A percentile compares a stretch with the other conserved stretches of the same genome.
Conservation (phyloP, 768 basidiomycete genomes). For the Polyporus arcularius region DNA sequence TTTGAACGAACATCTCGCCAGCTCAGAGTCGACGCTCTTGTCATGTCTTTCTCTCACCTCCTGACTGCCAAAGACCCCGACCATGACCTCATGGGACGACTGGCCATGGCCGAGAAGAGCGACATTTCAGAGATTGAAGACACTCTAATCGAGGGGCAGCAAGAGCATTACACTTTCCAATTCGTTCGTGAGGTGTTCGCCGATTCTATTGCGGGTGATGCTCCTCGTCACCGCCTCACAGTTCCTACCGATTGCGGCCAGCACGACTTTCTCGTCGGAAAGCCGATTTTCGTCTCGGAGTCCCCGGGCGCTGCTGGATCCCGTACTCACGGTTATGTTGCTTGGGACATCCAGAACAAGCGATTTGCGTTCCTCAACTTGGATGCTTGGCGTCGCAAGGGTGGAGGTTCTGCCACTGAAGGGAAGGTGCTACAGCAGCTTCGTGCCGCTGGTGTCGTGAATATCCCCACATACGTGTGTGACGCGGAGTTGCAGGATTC, state of each 20-base stretch:
- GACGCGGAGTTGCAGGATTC: not conserved
- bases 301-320: slow-evolving; percentile 2
- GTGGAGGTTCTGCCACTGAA: not conserved
- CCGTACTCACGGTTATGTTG: slow-evolving; percentile 13
- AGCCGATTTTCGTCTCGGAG: not conserved
- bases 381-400: slow-evolving; percentile 8
- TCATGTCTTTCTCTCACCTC: no score
- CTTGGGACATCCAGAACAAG: slow-evolving; percentile 1
- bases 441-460: not conserved
- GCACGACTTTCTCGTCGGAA: not conserved
- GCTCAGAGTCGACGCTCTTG: no score
- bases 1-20: no score
- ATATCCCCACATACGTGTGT: slow-evolving; percentile 4
- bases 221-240: not conserved
- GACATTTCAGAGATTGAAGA: not conserved
- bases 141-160: not conserved
- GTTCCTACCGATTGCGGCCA: not conserved
- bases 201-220: not conserved
- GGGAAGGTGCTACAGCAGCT: not conserved
- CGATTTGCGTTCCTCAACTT: slow-evolving; percentile 16
- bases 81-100: not conserved
- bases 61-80: not conserved
- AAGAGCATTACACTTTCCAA: not conserved
- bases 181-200: not conserved
- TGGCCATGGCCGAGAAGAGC: not conserved